Conservation (phyloP, 2,329 filamentous ascomycete species). For the Aspergillus aculeatus region DNA sequence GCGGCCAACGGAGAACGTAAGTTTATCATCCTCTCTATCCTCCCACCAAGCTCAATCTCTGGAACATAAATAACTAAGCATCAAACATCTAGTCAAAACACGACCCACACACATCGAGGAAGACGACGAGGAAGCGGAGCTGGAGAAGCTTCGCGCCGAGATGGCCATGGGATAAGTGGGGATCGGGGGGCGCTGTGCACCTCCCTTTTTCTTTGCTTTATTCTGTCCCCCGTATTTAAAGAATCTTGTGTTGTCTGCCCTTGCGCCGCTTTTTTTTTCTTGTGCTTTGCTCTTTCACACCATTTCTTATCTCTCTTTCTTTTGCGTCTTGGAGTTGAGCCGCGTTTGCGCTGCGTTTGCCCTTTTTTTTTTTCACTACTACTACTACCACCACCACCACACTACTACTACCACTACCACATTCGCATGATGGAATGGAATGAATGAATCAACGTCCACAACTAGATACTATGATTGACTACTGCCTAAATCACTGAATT, state of each 20-base stretch:
- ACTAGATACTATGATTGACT: not conserved
- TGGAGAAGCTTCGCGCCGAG: constrained; percentile 89
- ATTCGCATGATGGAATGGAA: constrained; percentile 13
- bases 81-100: constrained; percentile 41
- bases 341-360: not conserved
- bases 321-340: constrained; percentile 3
- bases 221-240: not conserved
- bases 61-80: not conserved
- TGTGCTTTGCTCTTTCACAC: not conserved
- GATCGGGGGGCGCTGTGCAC: not conserved
- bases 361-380: not conserved
- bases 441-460: constrained; percentile 10
- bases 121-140: constrained; percentile 93
- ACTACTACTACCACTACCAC: not conserved
- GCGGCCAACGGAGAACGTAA: constrained; percentile 74
- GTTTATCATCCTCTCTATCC: constrained; percentile 36
- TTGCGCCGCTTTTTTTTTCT: not conserved
- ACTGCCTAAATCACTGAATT: too few species aligned
- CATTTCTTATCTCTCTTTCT: not conserved
- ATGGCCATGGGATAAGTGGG: constrained; percentile 78
- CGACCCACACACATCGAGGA: constrained; percentile 61
- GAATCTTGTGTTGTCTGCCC: not conserved
- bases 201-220: not conserved
- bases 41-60: too few species aligned
- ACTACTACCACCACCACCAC: not conserved